Percentiles rank a stretch among this genome's conserved stretches.
Evolutionary conservation across 805 yeast species (phyloP).

Genomic region (Metschnikowia orientalis): DNA sequence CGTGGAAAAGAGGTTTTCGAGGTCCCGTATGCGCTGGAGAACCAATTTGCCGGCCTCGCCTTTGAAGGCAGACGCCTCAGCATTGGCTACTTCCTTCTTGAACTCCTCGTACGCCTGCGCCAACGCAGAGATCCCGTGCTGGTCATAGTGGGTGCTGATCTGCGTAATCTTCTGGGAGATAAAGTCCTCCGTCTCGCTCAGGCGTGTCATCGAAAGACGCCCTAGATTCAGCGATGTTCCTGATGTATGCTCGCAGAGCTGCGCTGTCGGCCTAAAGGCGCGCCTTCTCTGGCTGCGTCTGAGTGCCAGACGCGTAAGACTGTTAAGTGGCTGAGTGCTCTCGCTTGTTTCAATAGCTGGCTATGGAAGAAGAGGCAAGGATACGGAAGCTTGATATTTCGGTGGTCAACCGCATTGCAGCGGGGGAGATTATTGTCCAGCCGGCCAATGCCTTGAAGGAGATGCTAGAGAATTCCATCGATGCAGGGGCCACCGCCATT

Average conservation of each 20-base stretch:
- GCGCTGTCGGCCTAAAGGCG: too few relatives aligned
- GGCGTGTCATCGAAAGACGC: background rate
- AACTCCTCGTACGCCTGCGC: constrained; percentile 26
- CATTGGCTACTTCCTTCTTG: constrained; percentile 24
- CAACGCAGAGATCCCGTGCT: constrained; percentile 12
- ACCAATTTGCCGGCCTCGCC: constrained; percentile 55
- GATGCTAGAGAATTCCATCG: constrained; percentile 85
- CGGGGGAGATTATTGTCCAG: constrained; percentile 92
- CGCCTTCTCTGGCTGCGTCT: too few relatives aligned
- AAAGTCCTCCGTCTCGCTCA: constrained; percentile 4
- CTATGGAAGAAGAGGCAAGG: constrained; percentile 1
- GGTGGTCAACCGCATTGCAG: constrained; percentile 90
- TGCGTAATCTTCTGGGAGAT: constrained; percentile 12
- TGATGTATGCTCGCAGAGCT: too few relatives aligned
- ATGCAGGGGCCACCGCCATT: constrained; percentile 70
- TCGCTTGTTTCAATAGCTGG: too few relatives aligned
- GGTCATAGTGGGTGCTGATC: constrained; percentile 10
- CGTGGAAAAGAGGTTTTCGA: constrained; percentile 44
- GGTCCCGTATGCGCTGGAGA: constrained; percentile 38
- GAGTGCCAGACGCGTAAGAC: too few relatives aligned
- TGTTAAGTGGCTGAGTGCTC: too few relatives aligned
- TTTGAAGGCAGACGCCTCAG: constrained; percentile 49
- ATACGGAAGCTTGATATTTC: constrained; percentile 48
- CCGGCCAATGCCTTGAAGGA: constrained; percentile 95
- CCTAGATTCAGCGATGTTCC: too few relatives aligned